Evolutionary conservation across 2,329 filamentous ascomycete genomes (phyloP).

Genomic region (Myotisia sp.): DNA sequence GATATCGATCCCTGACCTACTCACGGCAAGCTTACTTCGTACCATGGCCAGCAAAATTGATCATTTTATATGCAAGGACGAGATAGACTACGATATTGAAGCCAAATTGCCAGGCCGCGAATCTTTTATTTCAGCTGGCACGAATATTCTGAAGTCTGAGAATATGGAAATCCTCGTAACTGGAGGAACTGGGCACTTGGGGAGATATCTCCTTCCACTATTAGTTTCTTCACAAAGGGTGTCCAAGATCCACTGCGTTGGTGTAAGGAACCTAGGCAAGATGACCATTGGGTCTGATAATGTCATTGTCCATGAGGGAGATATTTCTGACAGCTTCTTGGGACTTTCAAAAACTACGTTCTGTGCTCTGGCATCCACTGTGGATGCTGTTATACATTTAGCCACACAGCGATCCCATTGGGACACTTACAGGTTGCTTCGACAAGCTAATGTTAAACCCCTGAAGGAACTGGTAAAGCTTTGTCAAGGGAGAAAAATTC

Average conservation of each 20-base stretch:
- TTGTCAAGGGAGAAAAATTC: constrained; percentile 12
- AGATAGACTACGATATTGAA: background rate
- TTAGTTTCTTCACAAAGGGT: constrained; percentile 24
- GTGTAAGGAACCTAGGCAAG: constrained; percentile 14
- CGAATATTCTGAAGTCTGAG: background rate
- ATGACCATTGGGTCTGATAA: constrained; percentile 17
- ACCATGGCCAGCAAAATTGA: constrained; percentile 2
- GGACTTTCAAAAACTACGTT: constrained; percentile 25
- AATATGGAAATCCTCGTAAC: constrained; percentile 14
- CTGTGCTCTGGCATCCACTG: constrained; percentile 16
- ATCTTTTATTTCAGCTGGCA: background rate
- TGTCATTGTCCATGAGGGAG: constrained; percentile 23
- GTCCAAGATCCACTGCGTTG: constrained; percentile 31
- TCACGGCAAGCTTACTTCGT: constrained; percentile 26
- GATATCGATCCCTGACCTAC: constrained; percentile 26
- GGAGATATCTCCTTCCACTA: constrained; percentile 22
- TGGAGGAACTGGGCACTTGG: constrained; percentile 27
- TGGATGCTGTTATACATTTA: constrained; percentile 40
- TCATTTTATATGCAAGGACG: background rate
- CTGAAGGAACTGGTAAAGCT: constrained; percentile 14
- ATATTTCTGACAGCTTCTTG: constrained; percentile 22
- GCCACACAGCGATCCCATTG: constrained; percentile 26
- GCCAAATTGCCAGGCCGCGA: background rate
- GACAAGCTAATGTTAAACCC: constrained; percentile 14
- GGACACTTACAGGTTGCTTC: constrained; percentile 18